Base-by-base conservation (phyloP, 2,329 filamentous ascomycete species). In the Arthrobotrys entomopaga region DNA sequence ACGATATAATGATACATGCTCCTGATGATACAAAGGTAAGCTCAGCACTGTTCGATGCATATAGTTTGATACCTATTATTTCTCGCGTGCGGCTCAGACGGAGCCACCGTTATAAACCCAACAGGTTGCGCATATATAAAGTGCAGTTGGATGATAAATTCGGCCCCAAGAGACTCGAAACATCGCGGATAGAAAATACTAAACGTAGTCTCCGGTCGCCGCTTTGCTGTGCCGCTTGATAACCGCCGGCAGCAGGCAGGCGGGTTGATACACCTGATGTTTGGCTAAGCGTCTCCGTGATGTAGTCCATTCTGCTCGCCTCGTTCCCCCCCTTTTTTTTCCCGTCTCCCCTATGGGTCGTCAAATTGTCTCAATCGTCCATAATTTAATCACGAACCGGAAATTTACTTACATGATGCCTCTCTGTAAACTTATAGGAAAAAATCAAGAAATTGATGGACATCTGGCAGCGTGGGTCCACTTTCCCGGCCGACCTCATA, bases 401-500 rank as follows among this genome's bases (percentile, higher is more conserved):
- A 76, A 66, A 72, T 79, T 20, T 77, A 84, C 85, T 86, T 84
- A 86, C 85, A 80, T 83, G 82, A 58, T 69, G 82, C 71, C 73
- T 79, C 81, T 80, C 80, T 77, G 61, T 64, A 59, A 57, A 81
- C 78, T 81, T 89, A 85, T 90, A 95, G 91, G 92, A 96, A 81
- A 98, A 97, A 85, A 94, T 98, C 82, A 89, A 86, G 81, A 98
- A 98, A 82, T 87, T 99, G 79, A 85, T 98, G 83, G 93, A 97
- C 81, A 99, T 99, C 78, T 99, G 95, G 95, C 93, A 97, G 81
- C 95, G 95, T 80, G 92, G 92, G 77, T 90, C 91, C 81, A 98
- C 93, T 20, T 98, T 99, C 82, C 93, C 95, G 24, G 81, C 86
- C 48, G 82, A 89, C 63, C 90, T 97, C 88, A 87, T 99, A 79